Base-by-base conservation (phyloP, 2,329 filamentous ascomycete species). In the Phialemonium atrogriseum region DNA sequence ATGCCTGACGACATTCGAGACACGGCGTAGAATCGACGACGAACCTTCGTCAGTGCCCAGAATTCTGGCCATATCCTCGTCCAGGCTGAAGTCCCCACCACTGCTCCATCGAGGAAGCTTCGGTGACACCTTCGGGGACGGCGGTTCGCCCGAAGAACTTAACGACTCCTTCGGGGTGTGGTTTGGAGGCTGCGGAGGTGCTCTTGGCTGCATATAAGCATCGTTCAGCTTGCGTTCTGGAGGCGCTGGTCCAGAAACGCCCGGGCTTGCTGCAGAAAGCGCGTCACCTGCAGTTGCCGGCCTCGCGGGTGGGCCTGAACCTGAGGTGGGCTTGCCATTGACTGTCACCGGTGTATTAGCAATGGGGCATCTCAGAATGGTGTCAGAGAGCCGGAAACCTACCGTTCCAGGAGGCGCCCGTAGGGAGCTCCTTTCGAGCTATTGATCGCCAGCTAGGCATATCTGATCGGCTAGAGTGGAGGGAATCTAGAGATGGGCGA, bases 1-100 rank as follows among this genome's bases (percentile, higher is more conserved):
- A 56, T 96, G 91, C 41, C 87, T 84, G 35, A 95, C 87, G 30
- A 85, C 88, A 52, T 94, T 94, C 7, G 91, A 96, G 24, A 95
- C 84, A 32, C 86, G 78, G 35, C 85, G 83, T 40, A 96, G 65
- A 38, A 95, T 83, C 1, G 84, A 89, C 16, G 84, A 80, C 19
- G 77, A 80, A 25, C 71, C 68, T 51, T 87, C 84, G 38, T 89
- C 85, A 13, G 76, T 79, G 24, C 78, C 82, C 37, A 94, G 67
- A 36, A 95, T 89, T 35, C 88, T 80, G 33, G 84, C 83, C 76
- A 95, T 86, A 51, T 96, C 91, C 55, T 95, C 88, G 43, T 96
- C 89, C 80, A 94, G 78, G 37, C 83, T 91, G 50, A 95, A 91
- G 43, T 94, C 87, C 33, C 80, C 85, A 32, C 84, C 85, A 25